Base-by-base conservation (phyloP, 2,329 filamentous ascomycete genomes). In the Arthrobotrys megalospora region DNA sequence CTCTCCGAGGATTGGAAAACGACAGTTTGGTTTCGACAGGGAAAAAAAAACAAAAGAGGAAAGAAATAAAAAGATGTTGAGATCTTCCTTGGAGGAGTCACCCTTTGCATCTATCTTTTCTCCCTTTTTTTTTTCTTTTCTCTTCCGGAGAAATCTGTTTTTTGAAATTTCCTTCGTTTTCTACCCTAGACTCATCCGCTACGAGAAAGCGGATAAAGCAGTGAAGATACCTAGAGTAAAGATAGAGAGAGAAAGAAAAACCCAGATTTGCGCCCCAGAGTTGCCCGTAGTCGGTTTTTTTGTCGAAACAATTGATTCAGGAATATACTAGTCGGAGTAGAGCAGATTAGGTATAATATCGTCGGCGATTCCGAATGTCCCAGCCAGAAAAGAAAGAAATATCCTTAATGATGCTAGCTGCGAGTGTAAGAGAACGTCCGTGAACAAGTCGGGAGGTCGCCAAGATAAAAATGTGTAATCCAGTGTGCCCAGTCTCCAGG, bases 1-100 rank as follows among this genome's bases (percentile, higher is more conserved):
- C 75, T 79, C 75, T 79, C 75, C 75, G 52, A 79, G 68, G 75
- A 79, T 79, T 73, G 75, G 68, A 73, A 76, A 68, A 79, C 75
- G 75, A 79, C 73, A 77, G 66, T 77, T 64, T 70, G 63, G 58
- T 77, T 63, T 58, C 52, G 60, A 38, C 38, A 47, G 41, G 24
- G 24, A 34, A 64, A 64, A 48, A 48, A 64, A 16, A 12, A 12
- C 12, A 65, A 58, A 28, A 11, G 10, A 47, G 19, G 19, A 6
- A 48, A 24, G 19, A 65, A 65, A 62, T 47, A 8, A 36, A 65
- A 58, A 66, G 73, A 77, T 62, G 60, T 70, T 66, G 73, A 77
- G 66, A 71, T 71, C 45, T 60, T 60, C 43, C 43, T 65, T 45
- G 11, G 28, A 52, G 34, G 55, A 21, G 21, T 53, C 63, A 63